Percentiles rank a stretch among this genome's conserved stretches.
phyloP scores from a whole-genome alignment of 441 rosid species.

The Kokia cookei region DNA sequence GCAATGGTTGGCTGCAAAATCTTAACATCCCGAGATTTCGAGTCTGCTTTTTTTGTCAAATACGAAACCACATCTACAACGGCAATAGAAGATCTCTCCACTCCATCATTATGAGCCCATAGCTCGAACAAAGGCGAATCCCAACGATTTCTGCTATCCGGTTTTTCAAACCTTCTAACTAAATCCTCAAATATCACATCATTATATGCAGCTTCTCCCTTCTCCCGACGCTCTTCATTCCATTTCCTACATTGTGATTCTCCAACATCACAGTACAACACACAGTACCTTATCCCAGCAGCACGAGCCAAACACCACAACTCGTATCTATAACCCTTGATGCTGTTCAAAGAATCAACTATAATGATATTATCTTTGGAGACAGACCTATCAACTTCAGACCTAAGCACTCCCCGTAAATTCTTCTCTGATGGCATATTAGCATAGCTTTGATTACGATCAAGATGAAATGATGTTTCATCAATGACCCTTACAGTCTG shows the following conservation, averaged over 20 bases:
- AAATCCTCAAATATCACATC: slow-evolving; percentile 70
- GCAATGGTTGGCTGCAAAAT: slow-evolving; percentile 91
- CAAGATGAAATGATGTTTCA: slow-evolving; percentile 79
- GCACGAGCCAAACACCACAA: slow-evolving; percentile 96
- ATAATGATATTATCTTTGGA: slow-evolving; percentile 73
- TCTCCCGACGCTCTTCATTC: slow-evolving; percentile 65
- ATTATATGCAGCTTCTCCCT: slow-evolving; percentile 54
- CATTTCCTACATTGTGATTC: slow-evolving; percentile 61
- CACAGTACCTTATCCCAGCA: slow-evolving; percentile 76
- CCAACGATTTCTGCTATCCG: slow-evolving; percentile 89
- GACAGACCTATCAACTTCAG: slow-evolving; percentile 96
- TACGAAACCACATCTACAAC: slow-evolving; percentile 69
- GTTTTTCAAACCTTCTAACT: slow-evolving; percentile 80
- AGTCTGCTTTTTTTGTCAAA: slow-evolving; percentile 70
- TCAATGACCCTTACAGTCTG: slow-evolving; percentile 56
- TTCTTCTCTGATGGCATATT: slow-evolving; percentile 87
- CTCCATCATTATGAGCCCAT: slow-evolving; percentile 48
- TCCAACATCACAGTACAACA: slow-evolving; percentile 63
- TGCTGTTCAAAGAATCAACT: slow-evolving; percentile 86
- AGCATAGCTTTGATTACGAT: slow-evolving; percentile 83
- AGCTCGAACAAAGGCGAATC: slow-evolving; percentile 91
- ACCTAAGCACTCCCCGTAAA: slow-evolving; percentile 80
- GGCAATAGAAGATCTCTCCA: slow-evolving; percentile 55
- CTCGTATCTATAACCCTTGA: slow-evolving; percentile 94
- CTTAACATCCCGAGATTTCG: slow-evolving; percentile 62